Base-by-base conservation (phyloP, 495 filamentous ascomycete genomes). In the Cladorrhinum samala region DNA sequence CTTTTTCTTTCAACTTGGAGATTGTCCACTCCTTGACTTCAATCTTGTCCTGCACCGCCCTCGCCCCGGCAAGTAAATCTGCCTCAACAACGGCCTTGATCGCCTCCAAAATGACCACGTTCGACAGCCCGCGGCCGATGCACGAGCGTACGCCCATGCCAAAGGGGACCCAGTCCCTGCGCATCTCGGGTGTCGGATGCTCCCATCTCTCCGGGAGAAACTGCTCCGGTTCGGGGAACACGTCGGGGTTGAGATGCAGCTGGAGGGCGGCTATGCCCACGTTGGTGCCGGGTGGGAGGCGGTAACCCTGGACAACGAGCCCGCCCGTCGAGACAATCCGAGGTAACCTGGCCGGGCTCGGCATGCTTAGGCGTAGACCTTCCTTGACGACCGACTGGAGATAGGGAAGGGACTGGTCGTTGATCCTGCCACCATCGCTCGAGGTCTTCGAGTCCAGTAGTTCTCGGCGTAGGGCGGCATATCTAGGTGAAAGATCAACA, bases 191-290 rank as follows among this genome's bases (percentile, higher is more conserved):
- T 21, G 49, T 52, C 19, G 49, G 19, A 8, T 52, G 8, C 37
- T 40, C 5, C 49, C 49, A 52, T 38, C 49, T 13, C 20, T 52
- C 49, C 18, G 49, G 49, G n/a, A 52, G 38, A 19, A 52, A 52
- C 16, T 42, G 4, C 18, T 52, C 37, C 38, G 49, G 49, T 18
- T 42, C 36, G 18, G 49, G 49, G 20, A 52, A 52, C 19, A 52
- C 49, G 19, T 52, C 49, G 9, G 49, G 38, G 38, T 52, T 52
- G 3, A 23, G 36, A 39, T 52, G 49, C 4, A 52, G 39, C 9
- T 40, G 30, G 13, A 40, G 20, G 3, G 49, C 49, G 6, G 36
- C 49, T 7, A 52, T 16, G 8, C 49, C 49, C 5, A 52, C 49
- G 49, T 43, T 42, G 8, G 49, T 52, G 36, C 49, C 49, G 23